Evolutionary conservation across 23 red algal genomes (phyloP).

Genomic region (Gracilaria vermiculophylla): DNA sequence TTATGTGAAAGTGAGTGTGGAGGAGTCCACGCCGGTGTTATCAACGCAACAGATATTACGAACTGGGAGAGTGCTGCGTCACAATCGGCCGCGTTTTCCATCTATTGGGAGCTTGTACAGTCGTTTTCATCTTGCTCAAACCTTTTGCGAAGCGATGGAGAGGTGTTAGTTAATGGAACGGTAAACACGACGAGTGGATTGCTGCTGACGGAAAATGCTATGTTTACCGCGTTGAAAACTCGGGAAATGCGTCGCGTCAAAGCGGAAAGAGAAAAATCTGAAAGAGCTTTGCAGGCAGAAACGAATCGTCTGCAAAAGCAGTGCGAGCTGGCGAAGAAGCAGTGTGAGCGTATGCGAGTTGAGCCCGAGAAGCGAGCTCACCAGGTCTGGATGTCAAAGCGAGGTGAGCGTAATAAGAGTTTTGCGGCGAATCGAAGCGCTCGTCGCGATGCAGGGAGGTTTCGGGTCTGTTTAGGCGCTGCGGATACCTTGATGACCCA

Average conservation of each 20-base stretch:
- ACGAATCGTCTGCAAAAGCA: no score
- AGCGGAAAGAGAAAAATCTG: not conserved
- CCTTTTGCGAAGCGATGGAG: not conserved
- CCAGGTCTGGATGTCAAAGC: no score
- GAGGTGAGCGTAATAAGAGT: no score
- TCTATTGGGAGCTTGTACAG: not conserved
- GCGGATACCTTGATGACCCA: no score
- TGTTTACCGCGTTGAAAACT: no score
- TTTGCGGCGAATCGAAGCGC: no score
- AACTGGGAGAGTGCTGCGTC: no score
- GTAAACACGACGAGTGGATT: conserved; percentile 26
- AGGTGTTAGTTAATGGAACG: conserved; percentile 3
- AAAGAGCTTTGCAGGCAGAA: not conserved
- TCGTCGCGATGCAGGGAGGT: no score
- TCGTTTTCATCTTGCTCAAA: not conserved
- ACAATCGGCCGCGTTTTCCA: no score
- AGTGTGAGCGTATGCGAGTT: not conserved
- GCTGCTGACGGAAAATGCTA: not conserved
- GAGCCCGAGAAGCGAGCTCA: not conserved
- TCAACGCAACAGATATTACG: not conserved
- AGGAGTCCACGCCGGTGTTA: conserved; percentile 3
- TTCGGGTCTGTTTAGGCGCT: no score
- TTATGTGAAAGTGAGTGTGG: not conserved
- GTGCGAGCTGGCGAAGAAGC: not conserved
- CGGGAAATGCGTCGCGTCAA: not conserved